A percentile compares a stretch with the other conserved stretches of the same genome.
phyloP scores from a whole-genome alignment of 352 stramenopile species.

The Peronospora farinosa region DNA sequence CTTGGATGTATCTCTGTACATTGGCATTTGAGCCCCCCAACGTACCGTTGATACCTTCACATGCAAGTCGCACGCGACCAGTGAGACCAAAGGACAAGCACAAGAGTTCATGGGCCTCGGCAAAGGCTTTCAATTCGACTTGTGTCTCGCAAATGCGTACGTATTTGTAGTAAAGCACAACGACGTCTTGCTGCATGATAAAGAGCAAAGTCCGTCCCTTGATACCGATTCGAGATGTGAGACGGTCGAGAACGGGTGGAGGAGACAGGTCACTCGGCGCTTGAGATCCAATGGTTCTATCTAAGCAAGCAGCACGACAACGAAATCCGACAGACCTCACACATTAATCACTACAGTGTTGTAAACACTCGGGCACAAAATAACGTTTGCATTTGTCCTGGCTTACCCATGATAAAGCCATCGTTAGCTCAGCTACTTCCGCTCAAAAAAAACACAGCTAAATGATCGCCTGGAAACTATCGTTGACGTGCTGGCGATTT shows the following conservation, averaged over 20 bases:
- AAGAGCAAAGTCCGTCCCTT: background rate
- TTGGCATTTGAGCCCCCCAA: slow-evolving; percentile 37
- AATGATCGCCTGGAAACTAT: slow-evolving; percentile 35
- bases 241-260: slow-evolving; percentile 7
- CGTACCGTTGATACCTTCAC: slow-evolving; percentile 86
- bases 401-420: slow-evolving; percentile 2
- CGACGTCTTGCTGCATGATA: slow-evolving; percentile 25
- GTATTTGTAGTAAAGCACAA: slow-evolving; percentile 86
- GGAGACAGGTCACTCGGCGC: slow-evolving; percentile 3
- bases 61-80: slow-evolving; percentile 68
- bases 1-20: slow-evolving; percentile 60
- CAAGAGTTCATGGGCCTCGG: slow-evolving; percentile 39
- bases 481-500: slow-evolving; percentile 16
- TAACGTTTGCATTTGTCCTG: background rate
- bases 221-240: slow-evolving; percentile 7
- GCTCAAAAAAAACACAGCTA: slow-evolving; percentile 10
- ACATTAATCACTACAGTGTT: background rate
- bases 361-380: background rate
- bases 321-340: background rate
- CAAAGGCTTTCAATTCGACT: slow-evolving; percentile 33
- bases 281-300: background rate
- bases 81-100: slow-evolving; percentile 49
- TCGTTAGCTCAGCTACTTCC: background rate
- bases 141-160: slow-evolving; percentile 42
- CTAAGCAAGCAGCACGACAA: background rate